Conservation (phyloP, 2,329 filamentous ascomycete species). For the Claviceps purpurea region DNA sequence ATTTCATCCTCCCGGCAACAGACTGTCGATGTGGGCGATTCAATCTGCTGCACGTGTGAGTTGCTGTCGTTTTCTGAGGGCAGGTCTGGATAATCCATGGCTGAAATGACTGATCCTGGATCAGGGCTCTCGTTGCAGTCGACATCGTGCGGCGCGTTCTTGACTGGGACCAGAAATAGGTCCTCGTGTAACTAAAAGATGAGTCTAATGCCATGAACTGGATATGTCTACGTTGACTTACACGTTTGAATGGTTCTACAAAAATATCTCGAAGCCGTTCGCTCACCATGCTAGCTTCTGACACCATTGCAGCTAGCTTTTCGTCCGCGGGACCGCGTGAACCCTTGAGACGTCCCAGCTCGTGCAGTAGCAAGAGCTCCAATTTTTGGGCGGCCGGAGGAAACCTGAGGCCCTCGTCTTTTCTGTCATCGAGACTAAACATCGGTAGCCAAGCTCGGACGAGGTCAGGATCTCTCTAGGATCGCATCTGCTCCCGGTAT, state of each 20-base stretch:
- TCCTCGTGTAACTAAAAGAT: conserved; percentile 3
- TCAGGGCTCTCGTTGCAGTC: not conserved
- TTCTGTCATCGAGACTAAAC: conserved; percentile 1
- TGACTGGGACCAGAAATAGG: not conserved
- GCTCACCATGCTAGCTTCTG: not conserved
- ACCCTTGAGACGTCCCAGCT: conserved; percentile 2
- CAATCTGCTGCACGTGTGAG: not conserved
- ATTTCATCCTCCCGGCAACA: not conserved
- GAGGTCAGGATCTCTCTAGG: conserved; percentile 4
- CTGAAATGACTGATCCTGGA: not conserved
- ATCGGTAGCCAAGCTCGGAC: conserved; percentile 4
- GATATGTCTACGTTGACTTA: not conserved
- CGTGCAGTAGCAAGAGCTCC: conserved; percentile 3
- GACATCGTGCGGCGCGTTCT: not conserved
- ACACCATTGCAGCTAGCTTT: conserved; percentile 1
- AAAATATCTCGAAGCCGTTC: not conserved
- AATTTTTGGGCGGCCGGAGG: conserved; percentile 1
- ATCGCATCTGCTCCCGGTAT: conserved; percentile 1
- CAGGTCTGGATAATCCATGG: not conserved
- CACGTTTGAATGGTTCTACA: not conserved
- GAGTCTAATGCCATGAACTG: not conserved
- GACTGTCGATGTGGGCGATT: not conserved
- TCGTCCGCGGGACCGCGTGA: not conserved
- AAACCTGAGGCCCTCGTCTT: conserved; percentile 5
- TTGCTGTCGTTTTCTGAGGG: not conserved